A percentile compares a stretch with the other conserved stretches of the same genome.
Evolutionary conservation across 75 land plant genomes (phyloP).

Genomic region (Gnetum montanum): DNA sequence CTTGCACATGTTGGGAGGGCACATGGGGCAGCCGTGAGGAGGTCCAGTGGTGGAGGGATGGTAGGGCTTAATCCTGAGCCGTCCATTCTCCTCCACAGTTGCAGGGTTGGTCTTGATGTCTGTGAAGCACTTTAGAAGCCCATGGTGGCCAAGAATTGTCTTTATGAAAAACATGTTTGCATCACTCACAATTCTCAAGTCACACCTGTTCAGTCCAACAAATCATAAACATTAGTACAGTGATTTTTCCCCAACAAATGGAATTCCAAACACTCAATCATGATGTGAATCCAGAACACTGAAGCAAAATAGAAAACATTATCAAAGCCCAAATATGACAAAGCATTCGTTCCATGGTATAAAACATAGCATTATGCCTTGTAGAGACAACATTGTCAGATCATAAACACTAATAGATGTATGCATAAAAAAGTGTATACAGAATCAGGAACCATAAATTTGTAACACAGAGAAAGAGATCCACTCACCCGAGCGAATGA

Average conservation of each 20-base stretch:
- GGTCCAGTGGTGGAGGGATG: slow-evolving; percentile 35
- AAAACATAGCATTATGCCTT: no score
- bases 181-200: slow-evolving; percentile 79
- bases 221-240: no score
- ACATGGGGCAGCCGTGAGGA: slow-evolving; percentile 64
- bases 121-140: slow-evolving; percentile 45
- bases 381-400: no score
- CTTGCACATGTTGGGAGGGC: slow-evolving; percentile 99
- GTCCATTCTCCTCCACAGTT: slow-evolving; percentile 47
- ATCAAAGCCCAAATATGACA: neutral
- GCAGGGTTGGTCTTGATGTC: slow-evolving; percentile 73
- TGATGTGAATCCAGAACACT: neutral
- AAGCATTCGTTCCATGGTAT: neutral
- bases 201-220: slow-evolving; percentile 45
- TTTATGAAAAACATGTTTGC: slow-evolving; percentile 75
- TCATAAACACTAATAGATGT: neutral
- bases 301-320: no score
- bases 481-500: slow-evolving; percentile 48
- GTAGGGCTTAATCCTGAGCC: slow-evolving; percentile 58
- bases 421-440: no score
- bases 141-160: slow-evolving; percentile 49
- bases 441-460: neutral
- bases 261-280: no score
- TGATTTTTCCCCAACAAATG: neutral
- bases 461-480: no score